These are phyloP conservation scores for Grosmannia penicillata DNA, from an alignment of 2,329 filamentous ascomycete genomes.

Conservation along the genomic window DNA sequence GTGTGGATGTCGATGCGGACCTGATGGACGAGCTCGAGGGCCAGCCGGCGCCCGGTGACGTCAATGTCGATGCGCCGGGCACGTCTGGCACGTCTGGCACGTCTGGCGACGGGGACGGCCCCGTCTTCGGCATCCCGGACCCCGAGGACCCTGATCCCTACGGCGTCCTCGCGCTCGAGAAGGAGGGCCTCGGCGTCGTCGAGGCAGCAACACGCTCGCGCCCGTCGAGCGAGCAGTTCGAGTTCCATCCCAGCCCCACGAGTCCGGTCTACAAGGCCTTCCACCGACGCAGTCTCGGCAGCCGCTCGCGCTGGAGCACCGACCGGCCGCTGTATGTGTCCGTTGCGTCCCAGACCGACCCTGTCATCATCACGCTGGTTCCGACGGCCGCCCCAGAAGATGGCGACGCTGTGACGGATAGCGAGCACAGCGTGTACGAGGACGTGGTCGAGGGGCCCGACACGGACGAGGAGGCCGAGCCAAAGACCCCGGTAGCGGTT, in stretches of 20 bases:
- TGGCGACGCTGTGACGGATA: neutral
- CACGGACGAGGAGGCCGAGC: neutral
- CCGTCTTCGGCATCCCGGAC: constrained; percentile 23
- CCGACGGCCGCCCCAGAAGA: neutral
- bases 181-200: constrained; percentile 20
- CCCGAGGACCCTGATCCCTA: constrained; percentile 23
- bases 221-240: constrained; percentile 20
- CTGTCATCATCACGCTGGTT: constrained; percentile 4
- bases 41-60: constrained; percentile 21
- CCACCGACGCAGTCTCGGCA: constrained; percentile 8
- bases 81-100: neutral
- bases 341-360: constrained; percentile 4
- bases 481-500: too few species aligned
- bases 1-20: constrained; percentile 17
- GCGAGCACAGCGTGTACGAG: constrained; percentile 5
- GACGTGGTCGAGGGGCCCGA: constrained; percentile 4
- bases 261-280: constrained; percentile 16
- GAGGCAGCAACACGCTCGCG: constrained; percentile 21
- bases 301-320: neutral
- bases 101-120: constrained; percentile 5
- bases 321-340: neutral
- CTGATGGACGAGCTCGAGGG: constrained; percentile 20
- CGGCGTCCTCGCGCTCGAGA: constrained; percentile 21
- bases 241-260: constrained; percentile 20
- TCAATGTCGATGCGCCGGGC: constrained; percentile 16